Percentiles rank a stretch among this genome's conserved stretches.
Conservation (phyloP, 2,329 filamentous ascomycete species). For the Exophiala viscosa region DNA sequence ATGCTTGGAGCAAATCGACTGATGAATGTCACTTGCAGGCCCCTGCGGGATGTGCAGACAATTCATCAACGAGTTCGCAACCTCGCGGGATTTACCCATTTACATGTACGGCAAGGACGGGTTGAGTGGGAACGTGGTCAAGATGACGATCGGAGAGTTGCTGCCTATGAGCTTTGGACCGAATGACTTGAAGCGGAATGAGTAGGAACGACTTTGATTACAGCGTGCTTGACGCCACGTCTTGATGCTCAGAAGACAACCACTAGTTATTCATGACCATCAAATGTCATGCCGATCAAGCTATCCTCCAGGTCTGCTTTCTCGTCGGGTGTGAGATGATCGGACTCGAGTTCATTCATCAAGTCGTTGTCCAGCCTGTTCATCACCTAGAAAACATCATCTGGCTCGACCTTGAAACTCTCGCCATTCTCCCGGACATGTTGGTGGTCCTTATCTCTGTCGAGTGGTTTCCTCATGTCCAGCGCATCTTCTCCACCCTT, state of each 20-base stretch:
- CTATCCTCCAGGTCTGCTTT: too few species aligned
- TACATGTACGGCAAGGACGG: constrained; percentile 90
- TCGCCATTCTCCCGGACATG: constrained; percentile 80
- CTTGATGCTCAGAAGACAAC: too few species aligned
- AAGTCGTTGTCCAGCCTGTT: neutral
- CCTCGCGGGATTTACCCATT: constrained; percentile 63
- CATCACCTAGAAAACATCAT: constrained; percentile 64
- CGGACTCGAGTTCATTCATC: neutral
- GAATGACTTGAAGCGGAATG: constrained; percentile 39
- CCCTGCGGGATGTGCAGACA: constrained; percentile 84
- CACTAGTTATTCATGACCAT: too few species aligned
- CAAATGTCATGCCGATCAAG: too few species aligned
- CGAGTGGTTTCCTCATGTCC: constrained; percentile 93
- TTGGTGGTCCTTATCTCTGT: constrained; percentile 69
- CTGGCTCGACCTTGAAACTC: constrained; percentile 69
- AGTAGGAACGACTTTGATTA: too few species aligned
- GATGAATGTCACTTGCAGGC: too few species aligned
- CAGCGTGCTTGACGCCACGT: too few species aligned
- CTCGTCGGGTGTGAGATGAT: too few species aligned
- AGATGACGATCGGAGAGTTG: constrained; percentile 63
- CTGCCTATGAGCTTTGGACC: constrained; percentile 55
- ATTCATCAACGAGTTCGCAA: constrained; percentile 61
- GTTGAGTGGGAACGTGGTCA: constrained; percentile 44
- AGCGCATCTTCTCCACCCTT: constrained; percentile 74
- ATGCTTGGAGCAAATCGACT: too few species aligned